Conservation (phyloP, 169 alveolate species). For the Cryptosporidium sp. region DNA sequence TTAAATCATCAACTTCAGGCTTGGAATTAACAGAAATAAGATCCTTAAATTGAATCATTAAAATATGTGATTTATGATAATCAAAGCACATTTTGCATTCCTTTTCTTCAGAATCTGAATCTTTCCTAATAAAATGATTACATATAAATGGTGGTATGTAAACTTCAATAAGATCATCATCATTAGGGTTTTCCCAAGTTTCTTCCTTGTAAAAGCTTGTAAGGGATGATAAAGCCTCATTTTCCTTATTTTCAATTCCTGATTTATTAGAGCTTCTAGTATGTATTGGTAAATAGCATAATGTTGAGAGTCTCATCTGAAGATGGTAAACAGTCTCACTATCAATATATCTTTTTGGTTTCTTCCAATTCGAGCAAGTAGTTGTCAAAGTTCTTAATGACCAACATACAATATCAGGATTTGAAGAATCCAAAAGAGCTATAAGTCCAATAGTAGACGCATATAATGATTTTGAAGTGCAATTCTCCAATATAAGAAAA, state of each 20-base stretch:
- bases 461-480: slow-evolving; percentile 64
- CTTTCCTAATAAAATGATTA: slow-evolving; percentile 28
- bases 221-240: background rate
- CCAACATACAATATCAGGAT: slow-evolving; percentile 75
- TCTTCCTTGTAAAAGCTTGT: slow-evolving; percentile 59
- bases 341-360: slow-evolving; percentile 60
- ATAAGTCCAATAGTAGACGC: slow-evolving; percentile 66
- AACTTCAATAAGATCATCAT: slow-evolving; percentile 59
- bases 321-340: slow-evolving; percentile 68
- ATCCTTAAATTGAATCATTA: slow-evolving; percentile 47
- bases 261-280: background rate
- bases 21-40: slow-evolving; percentile 16
- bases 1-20: slow-evolving; percentile 36
- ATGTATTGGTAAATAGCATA: slow-evolving; percentile 54
- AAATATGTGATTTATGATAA: slow-evolving; percentile 61
- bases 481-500: slow-evolving; percentile 58
- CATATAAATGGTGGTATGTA: slow-evolving; percentile 64
- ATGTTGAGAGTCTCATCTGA: slow-evolving; percentile 66
- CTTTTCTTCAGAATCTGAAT: slow-evolving; percentile 17
- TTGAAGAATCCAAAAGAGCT: slow-evolving; percentile 64
- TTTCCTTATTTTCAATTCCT: background rate
- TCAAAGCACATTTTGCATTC: slow-evolving; percentile 64
- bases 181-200: slow-evolving; percentile 43
- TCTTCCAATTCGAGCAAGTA: slow-evolving; percentile 74
- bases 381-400: slow-evolving; percentile 63